phyloP scores from a whole-genome alignment of 768 basidiomycete genomes.

The Pilatotrama ljubarskyi region DNA sequence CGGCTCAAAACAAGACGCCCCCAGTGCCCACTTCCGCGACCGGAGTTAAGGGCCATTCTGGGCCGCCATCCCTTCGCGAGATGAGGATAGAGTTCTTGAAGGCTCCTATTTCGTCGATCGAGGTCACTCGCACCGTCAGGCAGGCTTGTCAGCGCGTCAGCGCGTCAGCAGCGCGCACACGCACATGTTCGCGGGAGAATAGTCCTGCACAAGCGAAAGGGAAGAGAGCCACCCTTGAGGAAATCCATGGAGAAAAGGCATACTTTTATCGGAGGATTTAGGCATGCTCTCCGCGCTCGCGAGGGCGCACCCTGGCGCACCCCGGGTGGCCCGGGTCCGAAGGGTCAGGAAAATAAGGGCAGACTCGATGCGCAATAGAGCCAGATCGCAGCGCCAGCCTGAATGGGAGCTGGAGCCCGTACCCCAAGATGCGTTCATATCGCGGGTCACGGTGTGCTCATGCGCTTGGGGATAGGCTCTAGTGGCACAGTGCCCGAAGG shows the following conservation, averaged over 20 bases:
- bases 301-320: no score
- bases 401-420: no score
- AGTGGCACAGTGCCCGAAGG: background rate
- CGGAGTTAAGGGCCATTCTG: slow-evolving; percentile 6
- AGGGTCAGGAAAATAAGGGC: no score
- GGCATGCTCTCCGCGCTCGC: no score
- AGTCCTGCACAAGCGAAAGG: background rate
- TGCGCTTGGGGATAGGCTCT: no score
- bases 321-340: no score
- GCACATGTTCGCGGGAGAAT: slow-evolving; percentile 6
- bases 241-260: background rate
- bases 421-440: no score
- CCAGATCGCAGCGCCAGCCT: no score
- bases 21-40: background rate
- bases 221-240: background rate
- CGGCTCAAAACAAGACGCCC: slow-evolving; percentile 8
- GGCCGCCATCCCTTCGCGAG: background rate
- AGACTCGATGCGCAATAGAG: no score
- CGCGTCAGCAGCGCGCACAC: background rate
- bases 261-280: no score
- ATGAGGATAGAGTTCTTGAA: background rate
- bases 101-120: slow-evolving; percentile 7
- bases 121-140: background rate
- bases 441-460: no score
- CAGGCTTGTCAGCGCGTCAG: no score